These are phyloP conservation scores for Pseudocercospora eumusae DNA, from an alignment of 2,329 filamentous ascomycete species.

Conservation along the genomic window DNA sequence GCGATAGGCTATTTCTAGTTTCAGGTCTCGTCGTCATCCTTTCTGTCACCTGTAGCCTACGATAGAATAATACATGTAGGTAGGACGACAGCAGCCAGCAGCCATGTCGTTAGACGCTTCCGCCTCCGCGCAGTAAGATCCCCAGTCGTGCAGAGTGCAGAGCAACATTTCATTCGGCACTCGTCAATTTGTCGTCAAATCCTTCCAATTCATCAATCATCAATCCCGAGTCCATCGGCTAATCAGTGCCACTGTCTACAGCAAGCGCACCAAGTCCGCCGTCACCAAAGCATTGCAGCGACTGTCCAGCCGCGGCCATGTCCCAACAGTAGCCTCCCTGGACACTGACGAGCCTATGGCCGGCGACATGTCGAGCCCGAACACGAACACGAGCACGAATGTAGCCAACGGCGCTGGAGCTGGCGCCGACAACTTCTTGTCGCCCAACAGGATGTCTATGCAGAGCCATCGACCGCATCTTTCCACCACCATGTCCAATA, in stretches of 20 bases:
- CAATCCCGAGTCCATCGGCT: too few relatives aligned
- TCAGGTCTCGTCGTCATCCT: too few relatives aligned
- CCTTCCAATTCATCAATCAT: too few relatives aligned
- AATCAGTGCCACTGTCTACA: constrained; percentile 30
- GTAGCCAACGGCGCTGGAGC: constrained; percentile 23
- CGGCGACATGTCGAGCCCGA: constrained; percentile 22
- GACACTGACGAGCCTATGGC: too few relatives aligned
- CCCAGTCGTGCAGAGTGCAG: background rate
- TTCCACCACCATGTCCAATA: constrained; percentile 42
- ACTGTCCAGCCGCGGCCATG: constrained; percentile 52
- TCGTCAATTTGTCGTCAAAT: too few relatives aligned
- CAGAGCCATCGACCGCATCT: constrained; percentile 38
- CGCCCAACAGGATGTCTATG: constrained; percentile 29
- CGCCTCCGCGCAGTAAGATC: constrained; percentile 3
- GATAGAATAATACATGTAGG: background rate
- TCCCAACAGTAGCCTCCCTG: constrained; percentile 35
- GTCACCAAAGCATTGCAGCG: constrained; percentile 57
- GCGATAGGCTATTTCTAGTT: background rate
- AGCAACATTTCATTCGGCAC: too few relatives aligned
- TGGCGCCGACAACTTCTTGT: constrained; percentile 25
- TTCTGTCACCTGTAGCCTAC: too few relatives aligned
- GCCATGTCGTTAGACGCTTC: constrained; percentile 15
- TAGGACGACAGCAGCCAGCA: background rate
- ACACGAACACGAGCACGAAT: constrained; percentile 12
- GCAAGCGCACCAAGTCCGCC: constrained; percentile 53